A percentile compares a stretch with the other conserved stretches of the same genome.
Evolutionary conservation across 495 filamentous ascomycete species (phyloP).

Genomic region (Penicillium flavigenum): DNA sequence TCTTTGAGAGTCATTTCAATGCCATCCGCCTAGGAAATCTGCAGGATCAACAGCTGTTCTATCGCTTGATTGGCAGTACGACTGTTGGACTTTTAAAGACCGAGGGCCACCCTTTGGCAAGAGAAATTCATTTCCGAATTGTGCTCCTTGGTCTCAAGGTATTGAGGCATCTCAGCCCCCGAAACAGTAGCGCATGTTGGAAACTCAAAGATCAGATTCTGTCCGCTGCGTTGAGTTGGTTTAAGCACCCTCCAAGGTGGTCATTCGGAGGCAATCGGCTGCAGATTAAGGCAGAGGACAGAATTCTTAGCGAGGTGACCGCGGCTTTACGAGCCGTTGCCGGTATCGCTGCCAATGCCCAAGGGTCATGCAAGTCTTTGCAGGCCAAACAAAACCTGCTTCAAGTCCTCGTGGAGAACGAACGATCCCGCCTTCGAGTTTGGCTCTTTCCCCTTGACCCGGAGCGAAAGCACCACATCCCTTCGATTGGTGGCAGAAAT

Average conservation of each 20-base stretch:
- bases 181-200: constrained; percentile 61
- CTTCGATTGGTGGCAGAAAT: constrained; percentile 35
- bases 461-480: constrained; percentile 55
- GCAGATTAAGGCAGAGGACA: constrained; percentile 89
- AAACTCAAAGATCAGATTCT: constrained; percentile 84
- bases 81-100: constrained; percentile 67
- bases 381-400: constrained; percentile 79
- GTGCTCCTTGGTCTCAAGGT: constrained; percentile 78
- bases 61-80: constrained; percentile 73
- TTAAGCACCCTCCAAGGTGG: constrained; percentile 79
- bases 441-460: constrained; percentile 87
- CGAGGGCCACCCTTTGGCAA: constrained; percentile 76
- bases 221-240: constrained; percentile 85
- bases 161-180: constrained; percentile 63
- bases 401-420: constrained; percentile 75
- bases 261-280: constrained; percentile 92
- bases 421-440: constrained; percentile 76
- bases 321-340: constrained; percentile 57
- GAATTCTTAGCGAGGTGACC: constrained; percentile 74
- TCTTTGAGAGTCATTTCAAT: constrained; percentile 91
- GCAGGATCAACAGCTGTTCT: constrained; percentile 76
- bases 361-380: constrained; percentile 60
- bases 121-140: constrained; percentile 87
- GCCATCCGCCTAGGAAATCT: constrained; percentile 77
- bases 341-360: constrained; percentile 53